Conservation (phyloP, 441 rosid genomes). For the Gossypium davidsonii region DNA sequence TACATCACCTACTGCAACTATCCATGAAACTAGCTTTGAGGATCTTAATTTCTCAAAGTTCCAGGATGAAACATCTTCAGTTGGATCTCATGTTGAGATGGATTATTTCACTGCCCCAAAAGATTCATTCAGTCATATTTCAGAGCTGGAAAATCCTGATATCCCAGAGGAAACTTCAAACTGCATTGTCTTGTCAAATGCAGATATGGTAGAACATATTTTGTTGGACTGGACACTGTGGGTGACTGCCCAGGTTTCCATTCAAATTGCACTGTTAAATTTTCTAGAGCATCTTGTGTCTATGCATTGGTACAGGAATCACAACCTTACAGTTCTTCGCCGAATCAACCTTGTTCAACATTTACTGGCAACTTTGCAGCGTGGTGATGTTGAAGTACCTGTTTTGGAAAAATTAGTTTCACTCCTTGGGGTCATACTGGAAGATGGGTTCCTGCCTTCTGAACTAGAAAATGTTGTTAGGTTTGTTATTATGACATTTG, state of each 20-base stretch:
- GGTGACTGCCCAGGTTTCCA: slow-evolving; percentile 85
- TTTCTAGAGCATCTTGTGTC: slow-evolving; percentile 99
- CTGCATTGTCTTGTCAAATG: slow-evolving; percentile 95
- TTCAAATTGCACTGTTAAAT: slow-evolving; percentile 90
- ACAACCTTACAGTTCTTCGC: slow-evolving; percentile 92
- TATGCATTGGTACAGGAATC: slow-evolving; percentile 99
- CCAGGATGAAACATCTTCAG: slow-evolving; percentile 76
- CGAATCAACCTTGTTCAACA: slow-evolving; percentile 95
- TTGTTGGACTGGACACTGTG: slow-evolving; percentile 99
- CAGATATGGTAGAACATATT: slow-evolving; percentile 99
- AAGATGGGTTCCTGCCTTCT: slow-evolving; percentile 93
- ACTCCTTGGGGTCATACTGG: slow-evolving; percentile 93
- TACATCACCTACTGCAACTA: slow-evolving; percentile 46
- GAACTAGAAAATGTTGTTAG: slow-evolving; percentile 96
- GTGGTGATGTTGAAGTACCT: slow-evolving; percentile 99
- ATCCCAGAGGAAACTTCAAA: slow-evolving; percentile 84
- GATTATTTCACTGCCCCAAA: slow-evolving; percentile 89
- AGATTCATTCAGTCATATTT: slow-evolving; percentile 90
- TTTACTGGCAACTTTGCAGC: slow-evolving; percentile 88
- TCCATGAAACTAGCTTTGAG: slow-evolving; percentile 73
- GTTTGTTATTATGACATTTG: slow-evolving; percentile 97
- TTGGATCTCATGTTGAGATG: slow-evolving; percentile 94
- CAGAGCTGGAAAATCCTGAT: slow-evolving; percentile 89
- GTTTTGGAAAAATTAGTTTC: slow-evolving; percentile 96
- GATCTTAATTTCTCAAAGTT: slow-evolving; percentile 79